These are phyloP conservation scores for Penicillium cataractarum DNA, from an alignment of 495 filamentous ascomycete species.

Conservation along the genomic window DNA sequence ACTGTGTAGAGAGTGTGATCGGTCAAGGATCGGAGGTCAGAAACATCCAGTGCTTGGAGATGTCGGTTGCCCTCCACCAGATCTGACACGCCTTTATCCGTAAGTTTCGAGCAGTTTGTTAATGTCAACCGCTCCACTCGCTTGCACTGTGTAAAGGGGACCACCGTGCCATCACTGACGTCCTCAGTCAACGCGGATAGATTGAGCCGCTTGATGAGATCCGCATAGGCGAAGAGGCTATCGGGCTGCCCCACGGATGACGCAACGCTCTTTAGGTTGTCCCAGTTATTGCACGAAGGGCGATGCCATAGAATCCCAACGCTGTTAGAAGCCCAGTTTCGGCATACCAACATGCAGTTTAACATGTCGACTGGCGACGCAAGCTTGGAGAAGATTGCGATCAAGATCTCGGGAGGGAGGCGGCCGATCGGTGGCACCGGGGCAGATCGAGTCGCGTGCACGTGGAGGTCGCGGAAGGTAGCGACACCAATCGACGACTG, in stretches of 20 bases:
- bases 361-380: conserved; percentile 72
- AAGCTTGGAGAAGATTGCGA: conserved; percentile 87
- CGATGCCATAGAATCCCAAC: conserved; percentile 96
- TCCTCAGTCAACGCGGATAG: conserved; percentile 73
- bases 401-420: conserved; percentile 91
- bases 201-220: conserved; percentile 89
- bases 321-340: conserved; percentile 88
- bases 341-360: conserved; percentile 89
- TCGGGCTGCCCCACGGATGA: conserved; percentile 66
- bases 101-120: conserved; percentile 84
- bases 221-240: conserved; percentile 81
- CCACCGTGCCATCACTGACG: conserved; percentile 88
- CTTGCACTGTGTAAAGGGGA: conserved; percentile 81
- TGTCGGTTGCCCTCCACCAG: conserved; percentile 79
- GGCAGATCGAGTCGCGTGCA: conserved; percentile 59
- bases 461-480: conserved; percentile 70
- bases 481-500: conserved; percentile 84
- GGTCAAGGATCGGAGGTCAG: conserved; percentile 76
- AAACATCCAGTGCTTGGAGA: conserved; percentile 90
- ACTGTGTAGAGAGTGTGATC: conserved; percentile 81
- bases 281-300: conserved; percentile 85
- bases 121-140: conserved; percentile 92
- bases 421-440: conserved; percentile 72
- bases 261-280: conserved; percentile 75
- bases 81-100: conserved; percentile 79